Evolutionary conservation across 2,329 filamentous ascomycete genomes (phyloP).

Genomic region (Erysiphe pisi): DNA sequence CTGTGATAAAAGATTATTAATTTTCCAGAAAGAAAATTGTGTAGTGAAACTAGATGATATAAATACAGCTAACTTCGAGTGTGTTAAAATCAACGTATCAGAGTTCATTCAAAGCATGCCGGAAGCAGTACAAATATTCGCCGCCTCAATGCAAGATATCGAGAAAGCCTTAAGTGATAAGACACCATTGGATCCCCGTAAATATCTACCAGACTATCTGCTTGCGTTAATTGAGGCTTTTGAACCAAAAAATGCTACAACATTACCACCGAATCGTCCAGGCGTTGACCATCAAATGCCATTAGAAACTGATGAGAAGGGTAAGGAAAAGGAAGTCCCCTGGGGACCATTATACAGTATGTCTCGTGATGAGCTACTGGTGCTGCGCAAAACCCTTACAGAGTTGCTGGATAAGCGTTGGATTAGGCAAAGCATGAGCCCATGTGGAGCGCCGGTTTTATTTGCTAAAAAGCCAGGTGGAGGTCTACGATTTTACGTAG

Average conservation of each 20-base stretch:
- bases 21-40: background rate
- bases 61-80: background rate
- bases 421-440: background rate
- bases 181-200: background rate
- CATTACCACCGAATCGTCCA: constrained; percentile 9
- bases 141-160: background rate
- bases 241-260: constrained; percentile 1
- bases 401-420: constrained; percentile 24
- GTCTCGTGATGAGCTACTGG: constrained; percentile 12
- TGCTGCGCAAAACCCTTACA: constrained; percentile 22
- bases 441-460: constrained; percentile 13
- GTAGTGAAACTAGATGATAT: background rate
- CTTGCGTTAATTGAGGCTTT: background rate
- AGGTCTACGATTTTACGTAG: constrained; percentile 25
- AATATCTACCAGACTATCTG: constrained; percentile 18
- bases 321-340: background rate
- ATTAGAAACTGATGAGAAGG: background rate
- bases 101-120: background rate
- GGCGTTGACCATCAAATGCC: background rate
- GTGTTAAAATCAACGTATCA: background rate
- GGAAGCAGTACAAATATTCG: background rate
- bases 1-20: background rate
- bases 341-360: constrained; percentile 24
- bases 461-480: constrained; percentile 18
- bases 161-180: background rate